phyloP scores from a whole-genome alignment of 2,329 filamentous ascomycete species.

The Fusarium solani-melongenae region DNA sequence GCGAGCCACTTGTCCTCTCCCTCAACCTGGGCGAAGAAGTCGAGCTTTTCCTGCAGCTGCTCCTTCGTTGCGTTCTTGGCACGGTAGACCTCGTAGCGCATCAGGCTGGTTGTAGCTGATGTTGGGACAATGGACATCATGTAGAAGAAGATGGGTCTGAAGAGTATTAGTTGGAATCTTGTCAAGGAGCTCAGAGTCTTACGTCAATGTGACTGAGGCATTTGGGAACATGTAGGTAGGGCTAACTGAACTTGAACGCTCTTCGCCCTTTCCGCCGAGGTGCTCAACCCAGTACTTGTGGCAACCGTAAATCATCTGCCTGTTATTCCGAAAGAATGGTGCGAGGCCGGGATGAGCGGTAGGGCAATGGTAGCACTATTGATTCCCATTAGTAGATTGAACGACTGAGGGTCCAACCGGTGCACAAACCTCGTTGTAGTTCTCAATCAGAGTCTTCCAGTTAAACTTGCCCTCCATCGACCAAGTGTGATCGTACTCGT shows the following conservation, averaged over 20 bases:
- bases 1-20: slow-evolving; percentile 72
- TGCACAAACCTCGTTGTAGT: slow-evolving; percentile 62
- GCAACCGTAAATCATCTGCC: slow-evolving; percentile 55
- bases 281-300: slow-evolving; percentile 63
- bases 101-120: slow-evolving; percentile 59
- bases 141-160: slow-evolving; percentile 68
- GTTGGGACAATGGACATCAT: slow-evolving; percentile 70
- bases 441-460: slow-evolving; percentile 71
- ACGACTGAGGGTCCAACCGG: background rate
- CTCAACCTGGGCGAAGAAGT: slow-evolving; percentile 72
- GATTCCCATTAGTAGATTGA: background rate
- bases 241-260: slow-evolving; percentile 51
- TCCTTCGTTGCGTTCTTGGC: slow-evolving; percentile 67
- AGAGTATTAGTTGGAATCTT: background rate
- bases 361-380: slow-evolving; percentile 69
- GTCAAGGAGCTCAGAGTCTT: slow-evolving; percentile 39
- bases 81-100: slow-evolving; percentile 71
- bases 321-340: slow-evolving; percentile 47
- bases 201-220: slow-evolving; percentile 60
- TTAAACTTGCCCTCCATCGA: slow-evolving; percentile 66
- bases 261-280: slow-evolving; percentile 56
- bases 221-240: slow-evolving; percentile 62
- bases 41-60: slow-evolving; percentile 65
- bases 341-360: slow-evolving; percentile 68
- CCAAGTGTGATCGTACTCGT: slow-evolving; percentile 66